Evolutionary conservation across 2,329 filamentous ascomycete species (phyloP).

Genomic region (Curvularia sp.): DNA sequence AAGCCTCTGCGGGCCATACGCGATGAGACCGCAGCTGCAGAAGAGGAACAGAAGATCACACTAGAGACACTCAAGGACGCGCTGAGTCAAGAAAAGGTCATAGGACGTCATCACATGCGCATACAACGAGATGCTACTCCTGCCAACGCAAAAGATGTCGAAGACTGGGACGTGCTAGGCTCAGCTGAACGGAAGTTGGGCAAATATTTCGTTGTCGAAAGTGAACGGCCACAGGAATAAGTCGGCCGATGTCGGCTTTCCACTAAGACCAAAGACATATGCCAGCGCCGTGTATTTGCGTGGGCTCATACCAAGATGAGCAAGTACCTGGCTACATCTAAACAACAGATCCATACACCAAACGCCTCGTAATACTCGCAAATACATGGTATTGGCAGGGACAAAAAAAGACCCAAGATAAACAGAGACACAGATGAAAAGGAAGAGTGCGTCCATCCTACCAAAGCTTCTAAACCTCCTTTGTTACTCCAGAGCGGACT

Average conservation of each 20-base stretch:
- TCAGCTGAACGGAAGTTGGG: slow-evolving; percentile 71
- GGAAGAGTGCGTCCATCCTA: too few species aligned
- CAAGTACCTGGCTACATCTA: neutral
- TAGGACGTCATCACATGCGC: slow-evolving; percentile 62
- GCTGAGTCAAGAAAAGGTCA: slow-evolving; percentile 66
- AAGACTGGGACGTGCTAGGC: slow-evolving; percentile 75
- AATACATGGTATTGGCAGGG: neutral
- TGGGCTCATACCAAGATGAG: neutral
- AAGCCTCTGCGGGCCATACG: slow-evolving; percentile 79
- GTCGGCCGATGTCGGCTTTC: neutral
- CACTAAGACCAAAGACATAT: neutral
- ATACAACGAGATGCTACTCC: slow-evolving; percentile 59
- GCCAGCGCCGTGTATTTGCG: neutral
- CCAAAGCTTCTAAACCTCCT: neutral
- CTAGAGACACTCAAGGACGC: slow-evolving; percentile 64
- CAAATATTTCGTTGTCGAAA: slow-evolving; percentile 79
- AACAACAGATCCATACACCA: neutral
- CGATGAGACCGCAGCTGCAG: slow-evolving; percentile 72
- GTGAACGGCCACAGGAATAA: slow-evolving; percentile 54
- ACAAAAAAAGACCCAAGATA: neutral
- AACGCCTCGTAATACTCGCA: neutral
- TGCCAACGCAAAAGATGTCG: slow-evolving; percentile 54
- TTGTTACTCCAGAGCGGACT: neutral
- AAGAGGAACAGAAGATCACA: slow-evolving; percentile 65
- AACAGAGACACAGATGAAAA: neutral